Percentiles rank a stretch among this genome's conserved stretches.
Evolutionary conservation across 257 asterid species (phyloP).

Genomic region (Prunella vulgaris): DNA sequence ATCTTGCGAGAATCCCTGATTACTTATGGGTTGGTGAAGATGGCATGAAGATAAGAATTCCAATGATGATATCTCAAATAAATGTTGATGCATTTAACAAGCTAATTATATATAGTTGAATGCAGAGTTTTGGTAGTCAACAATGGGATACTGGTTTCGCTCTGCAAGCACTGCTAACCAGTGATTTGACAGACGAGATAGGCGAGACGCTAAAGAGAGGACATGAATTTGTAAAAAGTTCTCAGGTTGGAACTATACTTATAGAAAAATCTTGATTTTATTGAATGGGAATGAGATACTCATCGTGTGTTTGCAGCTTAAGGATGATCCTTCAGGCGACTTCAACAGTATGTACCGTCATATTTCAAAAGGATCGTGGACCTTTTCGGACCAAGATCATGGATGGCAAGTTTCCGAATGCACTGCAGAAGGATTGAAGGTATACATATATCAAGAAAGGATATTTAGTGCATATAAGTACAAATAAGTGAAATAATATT

Average conservation of each 20-base stretch:
- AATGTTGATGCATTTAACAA: not conserved
- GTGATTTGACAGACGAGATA: conserved; percentile 55
- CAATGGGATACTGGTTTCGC: conserved; percentile 87
- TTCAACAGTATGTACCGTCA: conserved; percentile 75
- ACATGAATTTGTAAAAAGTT: conserved; percentile 62
- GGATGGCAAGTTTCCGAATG: conserved; percentile 99
- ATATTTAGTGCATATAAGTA: not conserved
- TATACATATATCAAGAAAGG: conserved; percentile 9
- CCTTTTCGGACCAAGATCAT: conserved; percentile 93
- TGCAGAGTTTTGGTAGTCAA: conserved; percentile 88
- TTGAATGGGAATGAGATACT: not conserved
- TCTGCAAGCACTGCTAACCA: conserved; percentile 68
- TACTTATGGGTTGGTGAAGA: conserved; percentile 79
- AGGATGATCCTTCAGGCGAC: conserved; percentile 77
- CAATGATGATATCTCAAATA: too few relatives aligned
- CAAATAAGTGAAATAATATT: not conserved
- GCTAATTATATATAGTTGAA: not conserved
- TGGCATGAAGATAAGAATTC: conserved; percentile 60
- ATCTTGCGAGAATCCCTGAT: conserved; percentile 70
- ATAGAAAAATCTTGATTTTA: not conserved
- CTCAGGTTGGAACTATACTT: conserved; percentile 53
- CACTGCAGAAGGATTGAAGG: conserved; percentile 95
- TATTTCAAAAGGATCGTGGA: conserved; percentile 89
- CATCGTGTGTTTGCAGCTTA: conserved; percentile 41
- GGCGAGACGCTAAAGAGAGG: conserved; percentile 63